A percentile compares a stretch with the other conserved stretches of the same genome.
Conservation (phyloP, 352 stramenopile species). For the Globisporangium alternatum region DNA sequence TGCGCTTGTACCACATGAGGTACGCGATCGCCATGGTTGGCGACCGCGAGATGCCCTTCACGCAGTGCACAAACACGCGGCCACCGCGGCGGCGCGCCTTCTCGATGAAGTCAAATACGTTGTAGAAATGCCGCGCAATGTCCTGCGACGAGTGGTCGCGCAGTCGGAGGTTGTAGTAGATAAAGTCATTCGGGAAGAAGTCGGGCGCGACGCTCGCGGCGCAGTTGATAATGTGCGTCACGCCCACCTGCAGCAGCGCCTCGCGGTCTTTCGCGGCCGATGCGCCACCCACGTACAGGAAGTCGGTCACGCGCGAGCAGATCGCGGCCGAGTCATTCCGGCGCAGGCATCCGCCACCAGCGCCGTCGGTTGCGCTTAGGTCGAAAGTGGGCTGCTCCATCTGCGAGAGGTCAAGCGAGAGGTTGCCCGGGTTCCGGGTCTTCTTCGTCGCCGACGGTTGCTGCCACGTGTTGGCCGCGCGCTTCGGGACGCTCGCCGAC, state of each 20-base stretch:
- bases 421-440: slow-evolving; percentile 75
- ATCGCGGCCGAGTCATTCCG: slow-evolving; percentile 59
- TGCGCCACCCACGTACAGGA: slow-evolving; percentile 85
- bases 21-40: slow-evolving; percentile 88
- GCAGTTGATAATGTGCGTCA: slow-evolving; percentile 91
- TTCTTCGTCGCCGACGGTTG: slow-evolving; percentile 29
- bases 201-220: slow-evolving; percentile 71
- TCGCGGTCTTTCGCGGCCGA: slow-evolving; percentile 77
- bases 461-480: slow-evolving; percentile 38
- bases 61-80: slow-evolving; percentile 84
- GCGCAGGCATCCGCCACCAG: slow-evolving; percentile 19
- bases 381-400: slow-evolving; percentile 49
- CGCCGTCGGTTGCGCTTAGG: slow-evolving; percentile 12
- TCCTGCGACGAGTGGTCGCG: slow-evolving; percentile 87
- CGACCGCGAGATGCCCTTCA: slow-evolving; percentile 87
- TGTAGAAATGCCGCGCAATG: slow-evolving; percentile 85
- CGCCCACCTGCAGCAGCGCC: slow-evolving; percentile 58
- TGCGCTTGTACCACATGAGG: slow-evolving; percentile 86
- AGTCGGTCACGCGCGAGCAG: slow-evolving; percentile 83
- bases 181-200: slow-evolving; percentile 75
- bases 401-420: slow-evolving; percentile 79
- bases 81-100: slow-evolving; percentile 56
- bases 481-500: slow-evolving; percentile 29
- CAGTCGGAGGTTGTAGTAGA: slow-evolving; percentile 86
- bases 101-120: slow-evolving; percentile 88